Conservation (phyloP, 2,329 filamentous ascomycete species). For the Aspergillus costaricaensis region DNA sequence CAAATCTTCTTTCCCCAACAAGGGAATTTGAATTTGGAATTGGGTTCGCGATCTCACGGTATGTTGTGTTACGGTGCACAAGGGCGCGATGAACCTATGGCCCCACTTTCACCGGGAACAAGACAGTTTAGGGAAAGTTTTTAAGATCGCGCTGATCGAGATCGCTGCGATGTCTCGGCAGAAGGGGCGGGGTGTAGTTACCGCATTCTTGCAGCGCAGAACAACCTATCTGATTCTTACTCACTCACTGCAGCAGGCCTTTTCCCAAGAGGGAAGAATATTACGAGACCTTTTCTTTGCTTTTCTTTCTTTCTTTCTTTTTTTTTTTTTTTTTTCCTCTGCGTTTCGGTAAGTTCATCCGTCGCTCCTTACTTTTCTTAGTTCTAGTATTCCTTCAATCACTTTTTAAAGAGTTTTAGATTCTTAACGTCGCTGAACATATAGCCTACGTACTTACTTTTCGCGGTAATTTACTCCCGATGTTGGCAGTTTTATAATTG, state of each 20-base stretch:
- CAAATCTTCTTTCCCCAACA: background rate
- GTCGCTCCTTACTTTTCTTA: background rate
- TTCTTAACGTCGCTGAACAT: too few species aligned
- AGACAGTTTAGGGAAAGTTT: constrained; percentile 1
- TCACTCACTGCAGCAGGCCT: background rate
- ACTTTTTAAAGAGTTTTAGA: background rate
- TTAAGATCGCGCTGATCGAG: constrained; percentile 10
- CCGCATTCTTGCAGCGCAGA: background rate
- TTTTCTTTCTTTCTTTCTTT: background rate
- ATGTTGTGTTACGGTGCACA: constrained; percentile 3
- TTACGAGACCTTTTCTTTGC: background rate
- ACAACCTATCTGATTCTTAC: background rate
- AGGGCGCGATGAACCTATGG: constrained; percentile 1
- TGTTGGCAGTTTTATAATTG: background rate
- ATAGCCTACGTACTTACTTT: too few species aligned
- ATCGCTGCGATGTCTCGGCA: constrained; percentile 4
- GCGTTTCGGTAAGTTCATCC: background rate
- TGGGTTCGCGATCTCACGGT: background rate
- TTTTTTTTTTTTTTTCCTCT: background rate
- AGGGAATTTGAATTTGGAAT: background rate
- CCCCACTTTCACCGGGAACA: background rate
- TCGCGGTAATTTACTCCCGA: too few species aligned
- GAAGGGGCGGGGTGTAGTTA: background rate
- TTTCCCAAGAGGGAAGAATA: background rate
- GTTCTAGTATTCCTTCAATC: background rate